Evolutionary conservation across 23 red algal genomes (phyloP).

Genomic region (Agarophyton chilense): DNA sequence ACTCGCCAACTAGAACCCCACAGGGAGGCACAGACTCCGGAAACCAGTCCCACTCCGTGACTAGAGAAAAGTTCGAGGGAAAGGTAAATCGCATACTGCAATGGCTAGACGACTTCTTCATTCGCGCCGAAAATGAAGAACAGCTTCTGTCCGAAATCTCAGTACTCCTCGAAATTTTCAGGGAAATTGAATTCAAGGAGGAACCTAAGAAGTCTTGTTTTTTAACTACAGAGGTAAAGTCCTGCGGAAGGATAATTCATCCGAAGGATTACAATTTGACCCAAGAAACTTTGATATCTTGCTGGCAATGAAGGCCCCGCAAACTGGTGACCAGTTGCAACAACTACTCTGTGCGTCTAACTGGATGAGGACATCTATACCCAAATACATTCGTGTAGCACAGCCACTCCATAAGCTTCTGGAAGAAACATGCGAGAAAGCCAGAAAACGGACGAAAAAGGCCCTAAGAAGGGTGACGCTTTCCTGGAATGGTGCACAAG

Average conservation of each 20-base stretch:
- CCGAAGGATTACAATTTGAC: background rate
- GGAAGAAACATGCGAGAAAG: background rate
- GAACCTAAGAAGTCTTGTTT: background rate
- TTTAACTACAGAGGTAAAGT: background rate
- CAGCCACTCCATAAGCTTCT: constrained; percentile 17
- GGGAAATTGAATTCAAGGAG: no score
- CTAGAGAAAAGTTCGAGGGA: no score
- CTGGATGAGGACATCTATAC: constrained; percentile 43
- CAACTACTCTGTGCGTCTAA: no score
- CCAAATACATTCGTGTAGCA: background rate
- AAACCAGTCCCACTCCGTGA: no score
- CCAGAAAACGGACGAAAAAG: constrained; percentile 5
- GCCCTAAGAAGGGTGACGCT: background rate
- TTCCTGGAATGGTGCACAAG: no score
- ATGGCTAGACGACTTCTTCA: constrained; percentile 42
- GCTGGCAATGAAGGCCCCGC: background rate
- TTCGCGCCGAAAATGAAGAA: constrained; percentile 18
- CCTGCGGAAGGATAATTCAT: constrained; percentile 13
- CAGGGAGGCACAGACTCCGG: no score
- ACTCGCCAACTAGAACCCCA: no score
- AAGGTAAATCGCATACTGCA: constrained; percentile 31
- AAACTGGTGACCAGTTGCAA: background rate
- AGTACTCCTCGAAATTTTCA: no score
- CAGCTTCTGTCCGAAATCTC: background rate
- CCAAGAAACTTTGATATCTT: constrained; percentile 16